Percentiles rank a stretch among this genome's conserved stretches.
These are phyloP conservation scores for Phytophthora crassamura DNA, from an alignment of 352 stramenopile genomes.

Conservation along the genomic window DNA sequence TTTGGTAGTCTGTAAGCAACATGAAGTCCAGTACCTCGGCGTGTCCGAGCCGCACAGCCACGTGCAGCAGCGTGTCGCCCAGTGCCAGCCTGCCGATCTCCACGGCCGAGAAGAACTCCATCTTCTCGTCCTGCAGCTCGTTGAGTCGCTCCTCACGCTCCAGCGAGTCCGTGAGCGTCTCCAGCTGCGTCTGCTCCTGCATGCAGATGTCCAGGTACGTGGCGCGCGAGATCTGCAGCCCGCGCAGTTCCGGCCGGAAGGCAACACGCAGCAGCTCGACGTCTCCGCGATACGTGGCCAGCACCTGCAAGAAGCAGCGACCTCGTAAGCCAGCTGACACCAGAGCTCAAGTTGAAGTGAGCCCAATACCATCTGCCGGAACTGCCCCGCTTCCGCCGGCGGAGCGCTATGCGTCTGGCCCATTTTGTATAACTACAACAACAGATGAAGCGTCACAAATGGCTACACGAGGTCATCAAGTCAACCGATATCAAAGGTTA, in stretches of 20 bases:
- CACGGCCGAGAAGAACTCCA: constrained; percentile 75
- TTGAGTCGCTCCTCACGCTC: constrained; percentile 55
- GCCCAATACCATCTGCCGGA: constrained; percentile 58
- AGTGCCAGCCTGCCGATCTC: constrained; percentile 64
- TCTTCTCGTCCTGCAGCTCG: constrained; percentile 74
- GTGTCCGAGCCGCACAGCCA: constrained; percentile 65
- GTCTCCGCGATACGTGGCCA: constrained; percentile 60
- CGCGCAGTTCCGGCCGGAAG: constrained; percentile 55
- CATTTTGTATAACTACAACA: constrained; percentile 29
- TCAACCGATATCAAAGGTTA: too few relatives aligned
- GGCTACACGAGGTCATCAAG: neutral
- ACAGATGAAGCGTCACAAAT: constrained; percentile 5
- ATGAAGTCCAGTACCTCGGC: constrained; percentile 67
- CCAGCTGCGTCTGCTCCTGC: constrained; percentile 60
- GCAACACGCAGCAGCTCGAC: constrained; percentile 44
- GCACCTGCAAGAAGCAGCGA: constrained; percentile 35
- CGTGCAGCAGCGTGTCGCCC: constrained; percentile 77
- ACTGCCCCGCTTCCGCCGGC: constrained; percentile 54
- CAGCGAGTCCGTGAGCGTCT: constrained; percentile 65
- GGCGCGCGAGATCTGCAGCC: constrained; percentile 75
- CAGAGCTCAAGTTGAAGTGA: neutral
- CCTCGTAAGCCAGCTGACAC: neutral
- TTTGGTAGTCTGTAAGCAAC: constrained; percentile 58
- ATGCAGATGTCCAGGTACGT: constrained; percentile 82
- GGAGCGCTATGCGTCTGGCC: constrained; percentile 69